These are phyloP conservation scores for Castanea crenata DNA, from an alignment of 306 rosid species.

Conservation along the genomic window DNA sequence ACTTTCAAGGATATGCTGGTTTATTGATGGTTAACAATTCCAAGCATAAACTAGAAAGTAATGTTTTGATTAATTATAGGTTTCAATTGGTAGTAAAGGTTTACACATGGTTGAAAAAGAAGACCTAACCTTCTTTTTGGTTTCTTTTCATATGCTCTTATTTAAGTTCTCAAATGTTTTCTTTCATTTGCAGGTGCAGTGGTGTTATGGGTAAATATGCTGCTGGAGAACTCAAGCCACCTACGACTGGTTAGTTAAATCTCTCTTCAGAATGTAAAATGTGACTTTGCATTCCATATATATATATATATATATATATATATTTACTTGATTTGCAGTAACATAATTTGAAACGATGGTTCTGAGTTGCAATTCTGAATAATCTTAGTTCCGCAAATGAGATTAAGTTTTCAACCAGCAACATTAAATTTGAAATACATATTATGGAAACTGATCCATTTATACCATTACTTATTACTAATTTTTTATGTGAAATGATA, in stretches of 20 bases:
- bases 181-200: slow-evolving; percentile 76
- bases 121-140: not conserved
- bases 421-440: not conserved
- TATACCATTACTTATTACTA: not conserved
- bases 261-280: slow-evolving; percentile 1
- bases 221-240: slow-evolving; percentile 98
- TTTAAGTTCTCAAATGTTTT: slow-evolving; percentile 4
- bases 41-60: not conserved
- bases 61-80: not conserved
- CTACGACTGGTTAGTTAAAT: slow-evolving; percentile 56
- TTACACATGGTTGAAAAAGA: not conserved
- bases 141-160: slow-evolving; percentile 1
- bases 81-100: not conserved
- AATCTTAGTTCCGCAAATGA: not conserved
- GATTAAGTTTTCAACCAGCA: not conserved
- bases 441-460: not conserved
- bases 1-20: not conserved
- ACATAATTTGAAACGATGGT: not conserved
- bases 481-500: not conserved
- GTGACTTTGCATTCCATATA: not conserved
- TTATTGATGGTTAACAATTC: not conserved
- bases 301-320: not conserved
- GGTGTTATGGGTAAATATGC: slow-evolving; percentile 99
- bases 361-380: not conserved
- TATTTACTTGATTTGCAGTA: not conserved